Evolutionary conservation across 805 yeast genomes (phyloP), one percentile per base, ranked within the genome.

Genomic region (Isabelozyma pseudorhagii): DNA sequence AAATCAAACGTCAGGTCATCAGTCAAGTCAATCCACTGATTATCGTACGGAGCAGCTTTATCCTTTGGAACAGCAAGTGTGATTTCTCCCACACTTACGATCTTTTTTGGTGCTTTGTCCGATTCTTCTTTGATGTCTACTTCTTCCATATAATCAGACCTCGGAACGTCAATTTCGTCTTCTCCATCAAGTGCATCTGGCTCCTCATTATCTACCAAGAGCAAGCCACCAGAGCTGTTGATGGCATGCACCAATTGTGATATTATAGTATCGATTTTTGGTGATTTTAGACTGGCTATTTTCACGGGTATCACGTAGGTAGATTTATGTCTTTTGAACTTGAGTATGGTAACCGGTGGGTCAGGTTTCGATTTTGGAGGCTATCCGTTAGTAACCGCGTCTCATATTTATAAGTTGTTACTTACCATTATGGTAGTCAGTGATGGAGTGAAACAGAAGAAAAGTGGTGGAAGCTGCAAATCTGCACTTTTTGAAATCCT

Each of bases 181-280:
- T 59, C 66, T 15, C 41, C 62, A 2, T 49, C 67, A 10, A 58
- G 66, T 18, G 55, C 63, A 5, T 58, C 64, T 28, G 46, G 46
- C 4, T 53, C 67, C 8, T 59, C 67, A 18, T 62, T 58, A 5
- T 64, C 63, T 3, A 54, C 61, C 1, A 75, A 59, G 4, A 49
- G 54, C 38, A 78, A 57, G 0, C 86, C 86, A 1, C 86, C 86
- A 0, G 81, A 69, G 2, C 63, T 53, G 49, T 75, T 72, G 25
- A 83, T 71, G 25, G 75, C 71, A 5, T 59, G 56, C 1, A 63
- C 61, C 21, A 82, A 64, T 15, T 59, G 47, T 3, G 51, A 47
- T 46, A 56, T 54, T 45, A 71, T 49, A 38, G 50, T 47, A 7
- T 56, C 46, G 9, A 61, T n/a, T 2, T 65, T 56, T n/a, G 54